Base-by-base conservation (phyloP, 2,329 filamentous ascomycete genomes). In the Colletotrichum brevisporum region DNA sequence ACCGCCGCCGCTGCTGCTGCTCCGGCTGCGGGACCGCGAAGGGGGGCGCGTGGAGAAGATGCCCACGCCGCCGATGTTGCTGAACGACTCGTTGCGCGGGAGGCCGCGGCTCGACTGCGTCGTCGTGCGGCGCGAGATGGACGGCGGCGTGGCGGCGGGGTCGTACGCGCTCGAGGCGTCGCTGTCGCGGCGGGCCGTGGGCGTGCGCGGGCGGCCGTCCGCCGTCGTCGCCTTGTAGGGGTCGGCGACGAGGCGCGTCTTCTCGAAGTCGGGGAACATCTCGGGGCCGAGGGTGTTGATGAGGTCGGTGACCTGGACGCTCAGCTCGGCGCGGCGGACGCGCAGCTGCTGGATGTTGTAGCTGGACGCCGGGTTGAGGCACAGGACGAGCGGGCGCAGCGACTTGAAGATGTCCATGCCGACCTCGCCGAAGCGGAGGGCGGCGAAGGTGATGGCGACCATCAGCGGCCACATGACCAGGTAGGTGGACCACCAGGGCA, bases 351-450 rank as follows among this genome's bases (percentile, higher is more conserved):
- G 89, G 56, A 99, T 89, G 67, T 92, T 94, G 82, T 95, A 97
- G 78, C 90, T 92, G 1, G 93, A 95, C 5, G 90, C 90, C 1
- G 96, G 96, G 75, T 92, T 92, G 75, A 98, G 87, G 72, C 93
- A 96, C 41, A 98, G 86, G 53, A 97, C 85, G 10, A 99, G 88
- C 6, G 96, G 96, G 10, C 94, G 90, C 16, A 99, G 87, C 0
- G 95, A 98, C 82, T 98, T 99, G 83, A 96, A 85, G 64, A 99
- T 98, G 77, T 99, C 96, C 94, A 99, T 98, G 60, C 95, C 96
- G n/a, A 97, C 92, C 82, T 99, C 96, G 54, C 96, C 96, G 73
- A 98, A 97, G 12, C 96, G 92, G 60, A 99, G 90, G 6, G 96
- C 94, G 5, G 94, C 95, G 79, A 97, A 98, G 0, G 95, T 98